These are phyloP conservation scores for Clarireedia paspali DNA, from an alignment of 2,329 filamentous ascomycete species.

Conservation along the genomic window DNA sequence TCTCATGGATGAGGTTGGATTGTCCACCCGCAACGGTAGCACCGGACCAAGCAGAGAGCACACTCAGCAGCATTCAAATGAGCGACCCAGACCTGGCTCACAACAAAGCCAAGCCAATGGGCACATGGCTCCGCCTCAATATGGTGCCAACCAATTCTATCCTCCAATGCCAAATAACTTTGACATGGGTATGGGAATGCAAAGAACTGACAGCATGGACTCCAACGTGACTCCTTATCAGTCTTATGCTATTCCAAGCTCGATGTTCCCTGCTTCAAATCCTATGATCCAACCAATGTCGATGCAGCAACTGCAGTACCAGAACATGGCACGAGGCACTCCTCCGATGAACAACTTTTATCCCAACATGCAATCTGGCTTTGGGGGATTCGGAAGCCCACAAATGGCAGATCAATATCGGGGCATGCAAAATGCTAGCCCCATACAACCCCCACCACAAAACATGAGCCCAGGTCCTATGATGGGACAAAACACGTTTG, in stretches of 20 bases:
- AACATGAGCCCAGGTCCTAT: constrained; percentile 36
- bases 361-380: constrained; percentile 47
- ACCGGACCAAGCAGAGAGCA: constrained; percentile 29
- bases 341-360: constrained; percentile 52
- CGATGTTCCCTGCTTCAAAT: constrained; percentile 41
- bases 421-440: constrained; percentile 42
- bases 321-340: constrained; percentile 43
- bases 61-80: constrained; percentile 34
- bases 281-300: constrained; percentile 41
- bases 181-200: constrained; percentile 44
- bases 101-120: constrained; percentile 41
- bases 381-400: constrained; percentile 43
- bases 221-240: constrained; percentile 42
- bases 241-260: constrained; percentile 41
- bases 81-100: constrained; percentile 49
- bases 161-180: constrained; percentile 41
- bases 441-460: constrained; percentile 34
- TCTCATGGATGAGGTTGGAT: constrained; percentile 94
- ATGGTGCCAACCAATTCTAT: constrained; percentile 43
- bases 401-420: constrained; percentile 47
- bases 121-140: constrained; percentile 33
- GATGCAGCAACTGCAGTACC: constrained; percentile 49
- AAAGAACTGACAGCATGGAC: constrained; percentile 47
- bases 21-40: constrained; percentile 57
- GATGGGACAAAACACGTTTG: constrained; percentile 35